Base-by-base conservation (phyloP, 2,329 filamentous ascomycete species). In the Phialocephala subalpina region DNA sequence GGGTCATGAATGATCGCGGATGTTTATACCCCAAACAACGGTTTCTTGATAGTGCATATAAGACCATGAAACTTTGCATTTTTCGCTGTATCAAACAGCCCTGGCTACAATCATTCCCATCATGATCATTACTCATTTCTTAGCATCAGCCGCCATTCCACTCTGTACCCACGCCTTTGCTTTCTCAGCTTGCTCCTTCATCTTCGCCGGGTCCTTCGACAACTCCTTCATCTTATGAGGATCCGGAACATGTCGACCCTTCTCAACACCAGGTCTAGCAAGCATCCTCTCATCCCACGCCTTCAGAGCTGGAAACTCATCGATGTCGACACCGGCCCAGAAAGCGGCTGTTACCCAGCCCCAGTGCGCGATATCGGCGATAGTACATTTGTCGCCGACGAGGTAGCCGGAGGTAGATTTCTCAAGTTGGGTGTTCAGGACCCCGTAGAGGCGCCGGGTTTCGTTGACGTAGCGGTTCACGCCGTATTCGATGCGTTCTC, bases 391-490 rank as follows among this genome's bases (percentile, higher is more conserved):
- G 76, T 92, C 87, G 40, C 91, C 92, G 53, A 90, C 88, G 14
- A 90, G 79, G 75, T 83, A 90, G 14, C 85, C 86, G 0, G 83
- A 86, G 2, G 78, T 76, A 5, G 84, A 84, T 73, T 83, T 82
- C 68, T 80, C 77, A 52, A 97, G 86, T 63, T 94, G 89, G 57
- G 85, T 87, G 74, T 97, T 90, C 66, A 97, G 81, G 22, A 93
- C 90, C 60, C 88, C 83, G 80, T 96, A 97, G 1, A 97, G 83
- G 16, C 94, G 89, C n/a, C 90, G 85, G 0, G 91, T 93, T 81
- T 97, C 94, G 76, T 93, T 96, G 75, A 84, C 82, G 80, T 97
- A 97, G 57, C 94, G 87, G 75, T 92, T 88, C 63, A 97, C 87
- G 68, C 91, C 93, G 77, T 97, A 97, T 74, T 90, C 83, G 73